Evolutionary conservation across 2,329 filamentous ascomycete genomes (phyloP), one percentile per base, ranked within the genome.

Genomic region (Neopestalotiopsis sp.): DNA sequence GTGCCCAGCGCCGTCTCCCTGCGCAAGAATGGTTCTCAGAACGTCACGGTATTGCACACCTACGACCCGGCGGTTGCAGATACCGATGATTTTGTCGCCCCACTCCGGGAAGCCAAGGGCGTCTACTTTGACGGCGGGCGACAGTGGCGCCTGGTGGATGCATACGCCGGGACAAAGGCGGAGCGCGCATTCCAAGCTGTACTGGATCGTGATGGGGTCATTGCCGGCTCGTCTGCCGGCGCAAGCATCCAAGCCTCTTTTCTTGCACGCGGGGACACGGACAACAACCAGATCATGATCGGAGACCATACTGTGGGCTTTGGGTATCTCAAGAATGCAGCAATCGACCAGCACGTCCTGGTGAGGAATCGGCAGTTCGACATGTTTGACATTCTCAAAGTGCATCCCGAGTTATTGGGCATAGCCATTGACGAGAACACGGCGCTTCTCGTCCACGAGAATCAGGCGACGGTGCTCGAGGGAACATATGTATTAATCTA

Each of bases 391-490:
- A 76, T 78, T 61, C 73, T 79, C 14, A 74, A 74, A 66, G 74
- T 74, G 9, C 67, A 73, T 42, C 77, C 77, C 0, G 76, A 78
- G 70, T 70, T 78, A 10, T 70, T 79, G 9, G 77, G 76, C 5
- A 73, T 79, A 45, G 74, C 75, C 0, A 74, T 77, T 45, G 77
- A 79, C 17, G 77, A 79, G 74, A 77, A 78, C 59, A 79, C 77
- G 34, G 77, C 77, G 9, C 70, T 79, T 4, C 73, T 79, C 1
- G 77, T 79, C 3, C 72, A 74, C 0, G 71, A 73, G 67, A 76
- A 79, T 58, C 67, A 72, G 5, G 77, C 75, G 7, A 70, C 72
- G 20, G 73, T 79, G 2, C 71, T 76, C 17, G 75, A 76, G 6
- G 75, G 74, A 4, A 78, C 73, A n/a, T 79, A 79, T 56, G 74